Base-by-base conservation (phyloP, 2,329 filamentous ascomycete genomes). In the Ascochyta rabiei region DNA sequence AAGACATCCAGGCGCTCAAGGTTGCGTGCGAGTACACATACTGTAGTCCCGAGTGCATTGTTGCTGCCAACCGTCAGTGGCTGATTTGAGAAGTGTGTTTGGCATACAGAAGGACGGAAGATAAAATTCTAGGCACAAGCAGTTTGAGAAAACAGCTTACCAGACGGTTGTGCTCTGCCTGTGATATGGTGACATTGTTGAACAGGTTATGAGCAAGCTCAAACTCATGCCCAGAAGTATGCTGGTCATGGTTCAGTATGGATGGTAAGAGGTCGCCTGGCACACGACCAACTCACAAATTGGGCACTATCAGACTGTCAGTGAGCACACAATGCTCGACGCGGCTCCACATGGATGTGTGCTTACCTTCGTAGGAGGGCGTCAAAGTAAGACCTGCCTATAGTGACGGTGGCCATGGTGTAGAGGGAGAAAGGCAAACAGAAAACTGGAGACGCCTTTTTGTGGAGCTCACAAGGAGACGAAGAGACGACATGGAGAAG, bases 341-440 rank as follows among this genome's bases (percentile, higher is more conserved):
- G 19, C 12, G 21, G n/a, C 19, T 18, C 7, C 5, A 7, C n/a
- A 4, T 30, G 1, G 23, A 12, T 6, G 13, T 31, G 6, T 19
- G 72, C 81, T 77, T 74, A 89, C 87, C 84, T 82, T 68, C 82
- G 80, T 48, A 87, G 68, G 41, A 89, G 77, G 53, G 84, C 83
- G 64, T 88, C 82, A 63, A 88, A 84, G 74, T 88, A 84, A 44
- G 75, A 72, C 66, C 81, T 84, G 59, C 84, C 83, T 60, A 88
- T 80, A 9, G 84, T 86, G 45, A 88, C 81, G 60, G 79, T 70
- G 10, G 69, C 68, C 76, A 77, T 77, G 58, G 53, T 60, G 56
- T 38, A 58, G 56, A 58, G 46, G 58, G 45, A 54, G 23, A 51
- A 49, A 49, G 59, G 39, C 38, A 55, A 21, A 42, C 48, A 43